Evolutionary conservation across 2,329 filamentous ascomycete species (phyloP), one percentile per base, ranked within the genome.

Genomic region (Claviceps maximensis): DNA sequence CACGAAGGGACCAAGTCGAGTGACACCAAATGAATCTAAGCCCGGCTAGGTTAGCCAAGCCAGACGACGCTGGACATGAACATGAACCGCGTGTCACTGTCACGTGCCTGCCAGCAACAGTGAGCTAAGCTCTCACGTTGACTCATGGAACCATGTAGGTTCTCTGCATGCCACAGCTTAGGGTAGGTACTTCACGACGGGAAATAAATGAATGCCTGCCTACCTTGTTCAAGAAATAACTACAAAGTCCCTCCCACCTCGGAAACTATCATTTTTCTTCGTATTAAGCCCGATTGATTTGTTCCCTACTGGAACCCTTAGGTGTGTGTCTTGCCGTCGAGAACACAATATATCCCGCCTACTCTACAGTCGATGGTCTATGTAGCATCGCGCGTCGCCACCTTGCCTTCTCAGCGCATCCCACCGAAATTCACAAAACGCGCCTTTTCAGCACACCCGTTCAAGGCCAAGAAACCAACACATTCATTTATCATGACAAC

Each of bases 401-500:
- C 8, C 29, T 17, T 10, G 8, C 47, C 15, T 10, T 27, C n/a
- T 12, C 6, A 12, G 15, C 36, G 36, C 44, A 23, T 47, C 27
- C 21, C 51, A 21, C 36, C 19, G 17, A 31, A 6, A 29, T 7
- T 25, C 25, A 23, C 47, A 10, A n/a, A 27, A 31, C 23, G 27
- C 40, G 46, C 21, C 9, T 23, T 36, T 19, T 27, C 33, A 45
- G 15, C 45, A 12, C 36, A 51, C 15, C 27, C 15, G 27, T 21
- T 27, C 8, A 25, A 31, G 19, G 17, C 10, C 17, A 25, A 13
- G 19, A 41, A 21, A n/a, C 47, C 27, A 17, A 6, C 19, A 21
- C 29, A 3, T 12, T 19, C 36, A 13, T 29, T 29, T 7, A 49
- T 17, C 45, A 68, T 68, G 65, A 49, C 64, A 9, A 55, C 63